Conservation (phyloP, 1,284 basidiomycete genomes). For the Mycosarcoma maydis region DNA sequence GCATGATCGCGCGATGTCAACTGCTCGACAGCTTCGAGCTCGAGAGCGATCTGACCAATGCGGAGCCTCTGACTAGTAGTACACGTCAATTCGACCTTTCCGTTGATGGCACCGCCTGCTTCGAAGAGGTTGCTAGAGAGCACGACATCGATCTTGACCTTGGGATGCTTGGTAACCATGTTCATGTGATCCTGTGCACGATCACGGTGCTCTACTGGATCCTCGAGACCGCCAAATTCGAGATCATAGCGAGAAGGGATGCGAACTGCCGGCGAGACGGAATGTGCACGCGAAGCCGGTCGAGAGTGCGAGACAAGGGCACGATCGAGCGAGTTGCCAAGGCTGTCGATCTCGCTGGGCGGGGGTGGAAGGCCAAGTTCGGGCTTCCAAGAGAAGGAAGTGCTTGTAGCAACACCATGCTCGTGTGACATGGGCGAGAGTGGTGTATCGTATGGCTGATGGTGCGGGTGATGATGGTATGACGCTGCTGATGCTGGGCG, state of each 20-base stretch:
- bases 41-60: constrained; percentile 59
- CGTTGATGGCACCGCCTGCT: constrained; percentile 52
- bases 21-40: constrained; percentile 57
- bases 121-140: constrained; percentile 53
- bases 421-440: constrained; percentile 17
- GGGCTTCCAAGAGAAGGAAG: constrained; percentile 51
- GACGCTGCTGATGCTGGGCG: constrained; percentile 42
- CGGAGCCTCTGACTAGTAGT: constrained; percentile 55
- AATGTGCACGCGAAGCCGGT: constrained; percentile 24
- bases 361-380: constrained; percentile 54
- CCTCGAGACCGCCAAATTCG: constrained; percentile 38
- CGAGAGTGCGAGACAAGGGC: constrained; percentile 19
- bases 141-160: constrained; percentile 54
- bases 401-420: constrained; percentile 10
- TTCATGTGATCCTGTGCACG: constrained; percentile 51
- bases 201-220: constrained; percentile 27
- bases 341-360: constrained; percentile 41
- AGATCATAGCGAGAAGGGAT: constrained; percentile 36
- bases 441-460: constrained; percentile 24
- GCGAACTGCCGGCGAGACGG: constrained; percentile 22
- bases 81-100: constrained; percentile 60
- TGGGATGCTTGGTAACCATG: constrained; percentile 60
- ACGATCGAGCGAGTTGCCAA: constrained; percentile 33
- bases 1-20: constrained; percentile 60
- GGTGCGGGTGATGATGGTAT: constrained; percentile 13